Conservation (phyloP, 2,329 filamentous ascomycete genomes). For the Calonectria leucothoes region DNA sequence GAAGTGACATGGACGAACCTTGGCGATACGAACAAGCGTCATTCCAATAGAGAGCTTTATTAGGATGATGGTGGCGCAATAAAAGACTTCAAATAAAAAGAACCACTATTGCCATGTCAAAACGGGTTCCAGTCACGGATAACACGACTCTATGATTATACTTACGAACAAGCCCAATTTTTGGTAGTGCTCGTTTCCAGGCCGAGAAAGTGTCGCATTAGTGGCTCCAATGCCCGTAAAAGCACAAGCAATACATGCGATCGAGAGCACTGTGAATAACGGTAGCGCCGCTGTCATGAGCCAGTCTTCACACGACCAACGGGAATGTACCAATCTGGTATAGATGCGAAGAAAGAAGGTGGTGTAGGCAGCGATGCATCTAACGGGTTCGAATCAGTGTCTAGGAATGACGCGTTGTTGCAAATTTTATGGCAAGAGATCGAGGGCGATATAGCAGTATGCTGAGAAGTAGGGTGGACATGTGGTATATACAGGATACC, state of each 20-base stretch:
- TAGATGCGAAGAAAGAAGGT: background rate
- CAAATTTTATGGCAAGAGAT: background rate
- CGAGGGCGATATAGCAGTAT: background rate
- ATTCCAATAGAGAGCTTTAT: background rate
- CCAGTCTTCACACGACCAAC: background rate
- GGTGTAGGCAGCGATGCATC: background rate
- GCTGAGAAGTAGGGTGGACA: background rate
- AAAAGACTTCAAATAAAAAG: background rate
- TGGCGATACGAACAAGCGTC: background rate
- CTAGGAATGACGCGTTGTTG: background rate
- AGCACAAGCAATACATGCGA: background rate
- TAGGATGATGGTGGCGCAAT: background rate
- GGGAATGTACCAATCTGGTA: background rate
- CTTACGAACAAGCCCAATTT: background rate
- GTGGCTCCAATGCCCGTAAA: background rate
- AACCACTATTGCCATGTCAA: background rate
- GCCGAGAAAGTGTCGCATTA: background rate
- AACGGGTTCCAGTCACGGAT: too few species aligned
- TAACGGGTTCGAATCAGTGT: background rate
- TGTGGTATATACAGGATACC: background rate
- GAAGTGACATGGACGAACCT: background rate
- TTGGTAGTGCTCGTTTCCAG: background rate
- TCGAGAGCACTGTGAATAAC: background rate
- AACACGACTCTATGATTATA: too few species aligned
- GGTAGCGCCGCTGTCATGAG: background rate